Percentiles rank a stretch among this genome's conserved stretches.
Evolutionary conservation across 768 basidiomycete genomes (phyloP).

Genomic region (Termitomyces eurrhizus): DNA sequence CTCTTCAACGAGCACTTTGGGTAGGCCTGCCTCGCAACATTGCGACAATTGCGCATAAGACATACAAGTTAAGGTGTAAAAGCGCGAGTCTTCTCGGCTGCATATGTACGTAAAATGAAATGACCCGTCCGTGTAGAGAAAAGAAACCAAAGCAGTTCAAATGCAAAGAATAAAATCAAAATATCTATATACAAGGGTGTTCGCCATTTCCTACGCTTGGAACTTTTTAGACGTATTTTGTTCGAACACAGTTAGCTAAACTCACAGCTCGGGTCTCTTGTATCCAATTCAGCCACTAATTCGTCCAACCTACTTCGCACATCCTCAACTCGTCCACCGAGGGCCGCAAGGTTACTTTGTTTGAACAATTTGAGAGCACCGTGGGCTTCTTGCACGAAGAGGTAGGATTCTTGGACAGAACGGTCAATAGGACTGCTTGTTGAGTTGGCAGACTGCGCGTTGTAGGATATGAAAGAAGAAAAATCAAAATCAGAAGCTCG

Average conservation of each 20-base stretch:
- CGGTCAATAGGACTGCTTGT: conserved; percentile 23
- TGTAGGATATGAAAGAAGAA: conserved; percentile 21
- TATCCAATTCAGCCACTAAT: conserved; percentile 32
- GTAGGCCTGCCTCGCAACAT: background rate
- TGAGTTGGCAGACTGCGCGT: conserved; percentile 8
- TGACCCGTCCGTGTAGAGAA: background rate
- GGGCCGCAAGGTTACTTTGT: conserved; percentile 46
- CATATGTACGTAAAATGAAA: background rate
- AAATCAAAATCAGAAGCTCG: conserved; percentile 50
- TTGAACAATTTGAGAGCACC: conserved; percentile 52
- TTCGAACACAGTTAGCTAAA: background rate
- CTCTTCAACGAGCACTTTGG: background rate
- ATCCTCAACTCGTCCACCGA: conserved; percentile 53
- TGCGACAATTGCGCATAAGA: background rate
- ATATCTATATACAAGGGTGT: background rate
- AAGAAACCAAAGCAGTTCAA: background rate
- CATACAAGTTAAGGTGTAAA: background rate
- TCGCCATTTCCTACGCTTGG: background rate
- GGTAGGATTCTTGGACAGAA: conserved; percentile 50
- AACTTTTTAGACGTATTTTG: background rate
- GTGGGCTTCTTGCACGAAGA: conserved; percentile 56
- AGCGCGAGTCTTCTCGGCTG: background rate
- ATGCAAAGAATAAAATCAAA: background rate
- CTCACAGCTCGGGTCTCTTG: conserved; percentile 8
- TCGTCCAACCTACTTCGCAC: conserved; percentile 55